Evolutionary conservation across 1,284 basidiomycete genomes (phyloP).

Genomic region (Lentinula novae-zelandiae): DNA sequence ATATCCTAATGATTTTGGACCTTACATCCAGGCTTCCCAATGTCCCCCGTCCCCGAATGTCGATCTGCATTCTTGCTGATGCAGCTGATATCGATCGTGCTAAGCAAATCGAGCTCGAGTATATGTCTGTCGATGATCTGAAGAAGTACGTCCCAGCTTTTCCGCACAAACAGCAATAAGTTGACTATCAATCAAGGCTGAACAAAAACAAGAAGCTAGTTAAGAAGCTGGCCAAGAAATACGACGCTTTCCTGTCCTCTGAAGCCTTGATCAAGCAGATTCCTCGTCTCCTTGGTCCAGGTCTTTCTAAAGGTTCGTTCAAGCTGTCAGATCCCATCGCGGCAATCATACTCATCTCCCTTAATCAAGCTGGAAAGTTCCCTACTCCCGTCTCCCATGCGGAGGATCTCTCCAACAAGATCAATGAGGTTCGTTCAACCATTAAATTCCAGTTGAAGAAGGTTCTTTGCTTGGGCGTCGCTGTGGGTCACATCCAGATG

Average conservation of each 20-base stretch:
- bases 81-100: conserved; percentile 98
- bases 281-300: conserved; percentile 98
- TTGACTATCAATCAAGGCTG: conserved; percentile 46
- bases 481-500: conserved; percentile 98
- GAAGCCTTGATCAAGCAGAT: conserved; percentile 99
- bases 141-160: conserved; percentile 74
- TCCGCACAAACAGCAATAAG: not conserved
- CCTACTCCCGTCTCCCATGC: conserved; percentile 93
- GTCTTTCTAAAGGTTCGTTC: conserved; percentile 90
- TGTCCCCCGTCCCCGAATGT: conserved; percentile 98
- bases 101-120: conserved; percentile 95
- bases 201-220: conserved; percentile 99
- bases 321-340: too few species aligned
- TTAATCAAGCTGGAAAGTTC: conserved; percentile 89
- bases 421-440: conserved; percentile 94
- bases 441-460: conserved; percentile 99
- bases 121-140: conserved; percentile 99
- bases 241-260: conserved; percentile 98
- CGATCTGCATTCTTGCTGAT: conserved; percentile 99
- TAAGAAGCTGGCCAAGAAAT: conserved; percentile 99
- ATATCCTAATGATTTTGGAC: conserved; percentile 8
- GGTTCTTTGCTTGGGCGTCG: conserved; percentile 98
- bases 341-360: not conserved
- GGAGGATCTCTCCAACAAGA: conserved; percentile 92
- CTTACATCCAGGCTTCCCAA: conserved; percentile 73